These are phyloP conservation scores for Alternaria panax DNA, from an alignment of 2,329 filamentous ascomycete genomes.

Conservation along the genomic window DNA sequence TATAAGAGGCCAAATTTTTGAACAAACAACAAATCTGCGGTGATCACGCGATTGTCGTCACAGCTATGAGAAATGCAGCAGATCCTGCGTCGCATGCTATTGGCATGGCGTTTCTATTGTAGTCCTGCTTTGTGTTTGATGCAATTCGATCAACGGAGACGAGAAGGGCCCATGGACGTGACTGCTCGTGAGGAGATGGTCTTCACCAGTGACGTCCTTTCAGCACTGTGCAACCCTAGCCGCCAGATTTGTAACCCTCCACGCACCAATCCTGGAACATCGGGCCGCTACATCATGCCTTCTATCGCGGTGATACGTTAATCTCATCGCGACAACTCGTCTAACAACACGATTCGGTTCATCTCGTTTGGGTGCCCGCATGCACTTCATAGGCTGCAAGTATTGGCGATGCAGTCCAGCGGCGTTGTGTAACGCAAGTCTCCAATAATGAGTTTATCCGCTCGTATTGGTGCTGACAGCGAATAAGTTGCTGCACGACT, in stretches of 20 bases:
- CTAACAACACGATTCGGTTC: background rate
- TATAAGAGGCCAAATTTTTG: too few species aligned
- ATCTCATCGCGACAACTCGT: background rate
- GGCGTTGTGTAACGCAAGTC: background rate
- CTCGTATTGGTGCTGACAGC: background rate
- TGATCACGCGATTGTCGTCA: too few species aligned
- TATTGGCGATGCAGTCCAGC: background rate
- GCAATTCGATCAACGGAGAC: background rate
- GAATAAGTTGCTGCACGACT: background rate
- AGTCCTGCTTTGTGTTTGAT: fast-evolving
- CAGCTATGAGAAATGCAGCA: too few species aligned
- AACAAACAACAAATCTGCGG: too few species aligned
- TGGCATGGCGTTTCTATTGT: background rate
- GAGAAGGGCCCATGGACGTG: background rate
- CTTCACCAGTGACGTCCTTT: background rate
- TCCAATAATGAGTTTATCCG: background rate
- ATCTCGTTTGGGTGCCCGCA: background rate
- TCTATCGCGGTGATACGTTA: background rate
- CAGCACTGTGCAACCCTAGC: background rate
- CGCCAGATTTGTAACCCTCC: background rate
- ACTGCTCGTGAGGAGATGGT: background rate
- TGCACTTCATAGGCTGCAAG: background rate
- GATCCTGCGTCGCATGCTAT: background rate
- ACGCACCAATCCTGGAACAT: background rate
- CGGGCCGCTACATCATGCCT: background rate